Percentiles rank a stretch among this genome's conserved stretches.
Conservation (phyloP, 148 eudicot species). For the Camellia lanceoleosa region DNA sequence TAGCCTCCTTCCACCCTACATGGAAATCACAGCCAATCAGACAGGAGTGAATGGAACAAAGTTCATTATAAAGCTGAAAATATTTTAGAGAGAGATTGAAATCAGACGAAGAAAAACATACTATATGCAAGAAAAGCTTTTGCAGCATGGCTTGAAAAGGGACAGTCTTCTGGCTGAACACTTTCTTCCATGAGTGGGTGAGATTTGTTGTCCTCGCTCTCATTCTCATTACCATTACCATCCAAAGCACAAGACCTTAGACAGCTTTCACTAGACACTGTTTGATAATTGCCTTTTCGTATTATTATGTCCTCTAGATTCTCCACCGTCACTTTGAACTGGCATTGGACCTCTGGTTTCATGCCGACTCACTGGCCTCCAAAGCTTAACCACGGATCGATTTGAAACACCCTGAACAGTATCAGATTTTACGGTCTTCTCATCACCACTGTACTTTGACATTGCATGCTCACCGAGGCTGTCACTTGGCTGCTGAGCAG, state of each 20-base stretch:
- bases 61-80: not conserved
- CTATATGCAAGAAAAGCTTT: constrained; percentile 77
- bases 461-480: constrained; percentile 22
- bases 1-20: constrained; percentile 92
- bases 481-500: constrained; percentile 25
- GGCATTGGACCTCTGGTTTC: constrained; percentile 28
- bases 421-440: constrained; percentile 39
- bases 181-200: constrained; percentile 17
- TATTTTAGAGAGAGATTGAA: not conserved
- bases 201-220: constrained; percentile 12
- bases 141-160: constrained; percentile 49
- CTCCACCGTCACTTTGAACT: constrained; percentile 27
- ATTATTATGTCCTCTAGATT: constrained; percentile 22
- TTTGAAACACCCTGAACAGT: constrained; percentile 20
- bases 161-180: constrained; percentile 26
- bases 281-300: constrained; percentile 25
- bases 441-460: constrained; percentile 24
- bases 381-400: constrained; percentile 42
- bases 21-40: constrained; percentile 5
- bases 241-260: constrained; percentile 23
- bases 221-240: constrained; percentile 21
- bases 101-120: constrained; percentile 30
- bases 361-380: constrained; percentile 48
- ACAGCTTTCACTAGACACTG: constrained; percentile 21
- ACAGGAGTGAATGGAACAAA: not conserved